phyloP scores from a whole-genome alignment of 169 alveolate species.

The Plasmodium ovale region DNA sequence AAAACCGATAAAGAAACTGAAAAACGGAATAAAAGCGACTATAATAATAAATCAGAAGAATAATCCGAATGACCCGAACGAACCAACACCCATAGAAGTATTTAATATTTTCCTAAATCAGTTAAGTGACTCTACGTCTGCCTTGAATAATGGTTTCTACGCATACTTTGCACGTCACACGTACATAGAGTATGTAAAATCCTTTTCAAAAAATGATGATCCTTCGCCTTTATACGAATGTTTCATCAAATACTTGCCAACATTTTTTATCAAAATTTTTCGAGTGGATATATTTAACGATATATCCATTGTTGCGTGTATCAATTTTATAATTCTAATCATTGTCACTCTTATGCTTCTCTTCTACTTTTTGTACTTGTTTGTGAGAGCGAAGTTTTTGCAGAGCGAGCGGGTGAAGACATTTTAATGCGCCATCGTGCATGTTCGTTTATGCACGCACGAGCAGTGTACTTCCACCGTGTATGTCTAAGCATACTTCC shows the following conservation, averaged over 20 bases:
- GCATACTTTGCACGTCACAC: constrained; percentile 65
- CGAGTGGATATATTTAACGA: constrained; percentile 43
- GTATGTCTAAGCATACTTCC: no score
- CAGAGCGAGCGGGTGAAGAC: constrained; percentile 11
- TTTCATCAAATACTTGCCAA: constrained; percentile 34
- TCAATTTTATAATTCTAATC: constrained; percentile 44
- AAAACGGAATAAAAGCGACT: constrained; percentile 57
- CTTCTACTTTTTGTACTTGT: constrained; percentile 46
- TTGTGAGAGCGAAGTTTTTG: constrained; percentile 13
- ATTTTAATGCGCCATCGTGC: no score
- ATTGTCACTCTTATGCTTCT: constrained; percentile 21
- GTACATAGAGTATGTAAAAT: constrained; percentile 49
- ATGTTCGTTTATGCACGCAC: no score
- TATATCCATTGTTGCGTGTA: constrained; percentile 31
- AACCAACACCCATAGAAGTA: constrained; percentile 66
- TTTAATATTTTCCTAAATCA: constrained; percentile 58
- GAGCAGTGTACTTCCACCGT: no score
- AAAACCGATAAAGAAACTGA: constrained; percentile 48
- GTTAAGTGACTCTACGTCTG: constrained; percentile 52
- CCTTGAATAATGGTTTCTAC: constrained; percentile 50
- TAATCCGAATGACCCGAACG: constrained; percentile 39
- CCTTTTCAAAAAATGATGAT: constrained; percentile 46
- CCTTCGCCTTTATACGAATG: constrained; percentile 18
- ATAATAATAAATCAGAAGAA: constrained; percentile 29
- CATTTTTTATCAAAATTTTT: constrained; percentile 17